Base-by-base conservation (phyloP, 768 basidiomycete species). In the Royoungia palumana region DNA sequence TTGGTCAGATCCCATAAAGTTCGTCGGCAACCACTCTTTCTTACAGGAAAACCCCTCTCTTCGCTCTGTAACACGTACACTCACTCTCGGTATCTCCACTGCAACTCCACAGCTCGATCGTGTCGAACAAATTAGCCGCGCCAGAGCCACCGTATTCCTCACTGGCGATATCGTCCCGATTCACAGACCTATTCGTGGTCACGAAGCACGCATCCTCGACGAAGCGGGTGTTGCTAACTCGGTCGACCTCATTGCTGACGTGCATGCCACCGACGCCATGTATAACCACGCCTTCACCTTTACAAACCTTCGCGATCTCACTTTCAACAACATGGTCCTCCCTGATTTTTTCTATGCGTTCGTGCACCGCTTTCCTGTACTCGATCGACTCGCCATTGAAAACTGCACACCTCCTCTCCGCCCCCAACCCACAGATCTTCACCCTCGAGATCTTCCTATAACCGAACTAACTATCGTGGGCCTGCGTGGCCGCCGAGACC, bases 381-480 rank as follows among this genome's bases (percentile, higher is more conserved):
- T 78, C 17, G 63, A 69, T 25, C 63, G 55, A 9, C 67, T 78
- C n/a, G 61, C 63, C 22, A 63, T 78, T 47, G 73, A 76, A 41
- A 67, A 72, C 40, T 77, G 75, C 44, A 66, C 64, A 0, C 49
- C 57, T 0, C 66, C 64, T 5, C 17, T 57, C 24, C 45, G 44
- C 2, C 55, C 59, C 0, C 58, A 61, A 10, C 49, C 65, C 41
- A 49, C 52, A 6, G 10, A 11, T 12, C 40, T 53, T 1, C 61
- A 64, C 6, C 73, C 73, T 6, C 55, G 64, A n/a, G 55, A 59
- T 17, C 68, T 77, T 14, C 73, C 74, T 11, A 70, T 78, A 50
- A 75, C 68, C 1, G 66, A 73, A 17, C 70, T 78, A 24, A 70
- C 69, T 16, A 58, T 78, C 43, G 36, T 69, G 44, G 69, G 69